A percentile compares a stretch with the other conserved stretches of the same genome.
Conservation (phyloP, 2,329 filamentous ascomycete genomes). For the Aspergillus vadensis region DNA sequence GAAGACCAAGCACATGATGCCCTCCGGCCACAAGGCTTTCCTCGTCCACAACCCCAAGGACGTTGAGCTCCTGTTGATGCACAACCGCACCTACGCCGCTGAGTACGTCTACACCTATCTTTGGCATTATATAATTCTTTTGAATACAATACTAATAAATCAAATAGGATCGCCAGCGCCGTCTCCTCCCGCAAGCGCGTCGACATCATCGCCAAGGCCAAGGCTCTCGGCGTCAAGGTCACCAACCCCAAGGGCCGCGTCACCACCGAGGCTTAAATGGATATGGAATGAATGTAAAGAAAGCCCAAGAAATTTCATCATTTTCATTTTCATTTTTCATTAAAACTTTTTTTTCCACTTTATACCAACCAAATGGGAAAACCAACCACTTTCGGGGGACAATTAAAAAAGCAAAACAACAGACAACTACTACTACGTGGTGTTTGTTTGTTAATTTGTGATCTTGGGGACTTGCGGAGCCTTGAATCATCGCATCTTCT, state of each 20-base stretch:
- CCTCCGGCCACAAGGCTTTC: slow-evolving; percentile 99
- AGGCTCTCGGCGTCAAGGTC: slow-evolving; percentile 99
- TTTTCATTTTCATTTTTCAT: slow-evolving; percentile 1
- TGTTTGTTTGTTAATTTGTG: no score
- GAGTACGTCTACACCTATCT: slow-evolving; percentile 69
- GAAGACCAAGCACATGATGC: slow-evolving; percentile 99
- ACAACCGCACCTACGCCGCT: slow-evolving; percentile 98
- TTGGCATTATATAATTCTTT: no score
- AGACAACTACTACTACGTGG: background rate
- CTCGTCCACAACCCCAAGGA: slow-evolving; percentile 96
- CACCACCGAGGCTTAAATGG: slow-evolving; percentile 77
- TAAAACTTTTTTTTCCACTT: background rate
- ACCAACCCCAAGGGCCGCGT: slow-evolving; percentile 99
- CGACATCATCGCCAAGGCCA: slow-evolving; percentile 95
- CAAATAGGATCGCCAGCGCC: slow-evolving; percentile 84
- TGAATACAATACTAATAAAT: background rate
- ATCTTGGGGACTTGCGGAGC: background rate
- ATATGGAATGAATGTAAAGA: slow-evolving; percentile 49
- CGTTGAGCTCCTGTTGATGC: slow-evolving; percentile 97
- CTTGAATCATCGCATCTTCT: background rate
- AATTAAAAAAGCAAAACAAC: no score
- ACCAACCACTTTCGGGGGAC: background rate
- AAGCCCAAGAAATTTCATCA: slow-evolving; percentile 18
- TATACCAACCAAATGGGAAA: background rate
- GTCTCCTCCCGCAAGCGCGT: slow-evolving; percentile 99